Evolutionary conservation across 208 protist genomes (phyloP), one percentile per base, ranked within the genome.

Genomic region (Leishmania lainsoni): DNA sequence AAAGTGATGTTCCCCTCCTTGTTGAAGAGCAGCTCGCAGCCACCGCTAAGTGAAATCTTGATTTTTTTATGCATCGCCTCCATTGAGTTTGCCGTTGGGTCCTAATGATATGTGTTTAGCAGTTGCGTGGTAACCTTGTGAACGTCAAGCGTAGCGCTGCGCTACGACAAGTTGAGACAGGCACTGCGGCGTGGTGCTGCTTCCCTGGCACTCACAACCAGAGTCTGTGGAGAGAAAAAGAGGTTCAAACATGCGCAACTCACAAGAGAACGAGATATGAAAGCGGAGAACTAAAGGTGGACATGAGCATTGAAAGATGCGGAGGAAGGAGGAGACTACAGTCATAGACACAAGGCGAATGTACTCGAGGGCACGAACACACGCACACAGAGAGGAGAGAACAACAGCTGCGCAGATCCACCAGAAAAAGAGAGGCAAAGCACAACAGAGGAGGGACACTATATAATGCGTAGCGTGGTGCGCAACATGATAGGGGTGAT

Each of bases 1-100:
- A 95, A 68, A 0, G 49, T 39, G 22, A 95, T 58, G 5, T 3
- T 58, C 26, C 79, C 75, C 61, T 93, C 72, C 58, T 95, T 95
- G 77, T 90, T 79, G 48, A 97, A 96, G 54, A 97, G 88, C 69
- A 96, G 87, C 87, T 97, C 93, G 75, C 91, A 96, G 29, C 94
- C 94, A 5, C 94, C 94, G 52, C 87, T 83, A 56, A 97, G 86
- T 42, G 85, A 75, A 12, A 96, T 78, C 0, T 72, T 90, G 61
- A 95, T 90, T 29, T 81, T 76, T 58, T 83, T 75, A 68, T 76
- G 63, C 42, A 65, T 81, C 20, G 49, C 12, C 5, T 4, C 3
- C 70, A 75, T 75, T 17, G 5, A 3, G 45, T n/a, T 20, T 56
- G 65, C 65, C 8, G 35, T 2, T n/a, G 14, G 35, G 20, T 3